Conservation (phyloP, 2,329 filamentous ascomycete genomes). For the Ophiostoma sp. region DNA sequence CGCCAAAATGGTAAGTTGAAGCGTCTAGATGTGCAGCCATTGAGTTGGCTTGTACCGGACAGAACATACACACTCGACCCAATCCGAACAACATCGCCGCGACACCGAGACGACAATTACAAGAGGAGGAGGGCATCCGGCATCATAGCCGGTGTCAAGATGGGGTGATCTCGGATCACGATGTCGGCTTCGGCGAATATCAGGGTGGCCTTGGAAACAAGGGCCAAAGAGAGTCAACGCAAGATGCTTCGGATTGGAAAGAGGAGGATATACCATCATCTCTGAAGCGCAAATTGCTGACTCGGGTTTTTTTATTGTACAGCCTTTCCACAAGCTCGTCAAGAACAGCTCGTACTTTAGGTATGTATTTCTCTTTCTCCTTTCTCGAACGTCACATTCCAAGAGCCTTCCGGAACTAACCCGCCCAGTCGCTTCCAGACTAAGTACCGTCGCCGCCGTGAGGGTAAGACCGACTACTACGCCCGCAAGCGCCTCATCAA, state of each 20-base stretch:
- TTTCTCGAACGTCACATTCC: not conserved
- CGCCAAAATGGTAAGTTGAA: conserved; percentile 66
- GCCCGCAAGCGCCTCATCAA: conserved; percentile 98
- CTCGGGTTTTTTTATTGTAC: conserved; percentile 59
- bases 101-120: conserved; percentile 2
- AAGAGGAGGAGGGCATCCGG: conserved; percentile 29
- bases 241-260: conserved; percentile 89
- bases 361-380: conserved; percentile 41
- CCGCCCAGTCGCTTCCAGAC: conserved; percentile 86
- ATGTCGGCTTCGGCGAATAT: conserved; percentile 2
- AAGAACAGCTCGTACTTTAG: conserved; percentile 99
- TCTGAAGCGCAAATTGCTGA: conserved; percentile 99
- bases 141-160: conserved; percentile 22
- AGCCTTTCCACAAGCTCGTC: conserved; percentile 90
- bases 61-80: not conserved
- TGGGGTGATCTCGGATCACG: not conserved
- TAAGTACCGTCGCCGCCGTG: conserved; percentile 96
- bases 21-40: not conserved
- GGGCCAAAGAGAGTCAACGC: conserved; percentile 64
- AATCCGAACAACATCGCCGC: conserved; percentile 18
- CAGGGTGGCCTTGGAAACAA: conserved; percentile 6
- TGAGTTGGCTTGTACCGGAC: not conserved
- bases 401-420: not conserved
- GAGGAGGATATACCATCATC: conserved; percentile 35
- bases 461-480: conserved; percentile 99